These are phyloP conservation scores for Magnaporthales sp. DNA, from an alignment of 2,329 filamentous ascomycete genomes.

Conservation along the genomic window DNA sequence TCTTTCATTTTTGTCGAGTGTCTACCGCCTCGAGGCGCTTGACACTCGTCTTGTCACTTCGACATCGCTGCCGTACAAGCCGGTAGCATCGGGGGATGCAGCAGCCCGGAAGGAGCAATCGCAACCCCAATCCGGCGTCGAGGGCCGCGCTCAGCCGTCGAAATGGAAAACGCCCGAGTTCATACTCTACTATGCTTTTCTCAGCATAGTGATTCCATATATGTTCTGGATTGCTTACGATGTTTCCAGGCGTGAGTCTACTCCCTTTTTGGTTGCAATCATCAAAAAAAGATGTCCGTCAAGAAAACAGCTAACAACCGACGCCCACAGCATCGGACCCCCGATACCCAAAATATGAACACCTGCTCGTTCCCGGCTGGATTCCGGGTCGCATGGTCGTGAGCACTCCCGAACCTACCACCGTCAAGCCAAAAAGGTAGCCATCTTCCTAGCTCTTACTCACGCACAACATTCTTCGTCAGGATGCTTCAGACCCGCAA, in stretches of 20 bases:
- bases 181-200: constrained; percentile 66
- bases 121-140: constrained; percentile 22
- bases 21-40: constrained; percentile 38
- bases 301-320: background rate
- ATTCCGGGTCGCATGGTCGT: constrained; percentile 85
- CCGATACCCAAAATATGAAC: constrained; percentile 66
- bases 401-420: constrained; percentile 20
- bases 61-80: constrained; percentile 57
- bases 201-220: constrained; percentile 59
- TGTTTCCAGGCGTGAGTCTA: constrained; percentile 68
- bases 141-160: constrained; percentile 44
- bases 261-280: background rate
- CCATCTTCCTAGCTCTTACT: background rate
- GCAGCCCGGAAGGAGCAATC: constrained; percentile 26
- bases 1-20: constrained; percentile 41
- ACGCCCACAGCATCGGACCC: constrained; percentile 61
- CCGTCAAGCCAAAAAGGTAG: background rate
- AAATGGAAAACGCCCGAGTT: constrained; percentile 87
- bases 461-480: background rate
- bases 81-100: constrained; percentile 41
- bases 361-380: constrained; percentile 73
- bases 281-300: background rate
- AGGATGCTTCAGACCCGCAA: constrained; percentile 87
- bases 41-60: constrained; percentile 49
- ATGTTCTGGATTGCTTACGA: constrained; percentile 90